phyloP scores from a whole-genome alignment of 768 basidiomycete species.

The Sarcodon sp. region DNA sequence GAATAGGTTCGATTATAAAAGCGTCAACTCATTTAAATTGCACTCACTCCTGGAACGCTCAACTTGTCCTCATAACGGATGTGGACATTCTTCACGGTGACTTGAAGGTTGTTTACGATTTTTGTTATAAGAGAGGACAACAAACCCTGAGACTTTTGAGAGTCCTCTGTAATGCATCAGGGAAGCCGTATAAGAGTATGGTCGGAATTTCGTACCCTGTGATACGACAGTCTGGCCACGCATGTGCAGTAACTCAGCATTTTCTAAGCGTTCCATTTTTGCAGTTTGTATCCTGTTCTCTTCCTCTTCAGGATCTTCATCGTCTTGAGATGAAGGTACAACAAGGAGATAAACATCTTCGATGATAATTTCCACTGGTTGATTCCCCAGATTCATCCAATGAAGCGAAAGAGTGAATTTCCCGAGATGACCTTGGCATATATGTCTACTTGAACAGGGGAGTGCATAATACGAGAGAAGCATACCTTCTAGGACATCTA shows the following conservation, averaged over 20 bases:
- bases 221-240: constrained; percentile 39
- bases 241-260: constrained; percentile 74
- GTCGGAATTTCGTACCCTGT: constrained; percentile 22
- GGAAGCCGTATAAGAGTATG: background rate
- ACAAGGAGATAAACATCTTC: constrained; percentile 95
- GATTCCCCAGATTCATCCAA: constrained; percentile 82
- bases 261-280: constrained; percentile 82
- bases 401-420: constrained; percentile 78
- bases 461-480: background rate
- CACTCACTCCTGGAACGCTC: constrained; percentile 81
- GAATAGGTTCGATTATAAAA: background rate
- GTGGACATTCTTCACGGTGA: constrained; percentile 93
- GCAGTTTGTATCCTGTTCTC: constrained; percentile 69
- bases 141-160: constrained; percentile 74
- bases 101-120: constrained; percentile 91
- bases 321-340: constrained; percentile 61
- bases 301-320: constrained; percentile 72
- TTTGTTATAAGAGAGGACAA: constrained; percentile 75
- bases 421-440: constrained; percentile 62
- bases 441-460: background rate
- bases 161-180: constrained; percentile 25
- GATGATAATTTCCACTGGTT: constrained; percentile 82
- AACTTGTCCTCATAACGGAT: constrained; percentile 91
- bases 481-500: constrained; percentile 87
- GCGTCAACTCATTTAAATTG: background rate